These are phyloP conservation scores for Sclerotinia spermophila DNA, from an alignment of 2,329 filamentous ascomycete species.

Conservation along the genomic window DNA sequence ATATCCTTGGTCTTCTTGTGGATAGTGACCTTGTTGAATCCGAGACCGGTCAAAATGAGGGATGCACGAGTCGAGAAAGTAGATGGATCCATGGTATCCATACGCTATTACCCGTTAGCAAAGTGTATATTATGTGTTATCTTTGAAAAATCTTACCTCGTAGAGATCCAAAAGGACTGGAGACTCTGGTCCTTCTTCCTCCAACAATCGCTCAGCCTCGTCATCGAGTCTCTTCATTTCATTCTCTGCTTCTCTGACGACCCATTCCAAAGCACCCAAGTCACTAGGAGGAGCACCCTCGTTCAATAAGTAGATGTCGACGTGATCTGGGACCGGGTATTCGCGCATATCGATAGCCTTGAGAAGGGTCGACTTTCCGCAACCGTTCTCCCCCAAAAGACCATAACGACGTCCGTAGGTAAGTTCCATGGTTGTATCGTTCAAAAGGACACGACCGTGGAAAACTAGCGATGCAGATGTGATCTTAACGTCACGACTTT, in stretches of 20 bases:
- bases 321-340: conserved; percentile 90
- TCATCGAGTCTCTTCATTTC: conserved; percentile 89
- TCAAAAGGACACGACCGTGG: conserved; percentile 95
- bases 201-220: conserved; percentile 83
- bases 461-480: conserved; percentile 91
- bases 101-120: conserved; percentile 59
- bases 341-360: conserved; percentile 93
- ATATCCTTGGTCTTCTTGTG: conserved; percentile 99
- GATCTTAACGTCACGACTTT: conserved; percentile 95
- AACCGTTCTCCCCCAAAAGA: conserved; percentile 93
- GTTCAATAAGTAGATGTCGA: conserved; percentile 98
- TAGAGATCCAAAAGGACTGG: conserved; percentile 91
- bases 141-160: conserved; percentile 61
- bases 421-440: conserved; percentile 88
- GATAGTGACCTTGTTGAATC: conserved; percentile 98
- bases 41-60: conserved; percentile 95
- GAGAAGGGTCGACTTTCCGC: conserved; percentile 96
- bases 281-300: conserved; percentile 90
- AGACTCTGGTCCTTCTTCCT: conserved; percentile 87
- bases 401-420: conserved; percentile 92
- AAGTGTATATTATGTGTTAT: neutral
- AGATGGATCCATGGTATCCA: conserved; percentile 97
- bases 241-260: conserved; percentile 88
- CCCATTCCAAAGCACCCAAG: conserved; percentile 92
- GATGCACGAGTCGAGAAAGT: conserved; percentile 95